phyloP scores from a whole-genome alignment of 2,329 filamentous ascomycete genomes.

The Didymella glomerata region DNA sequence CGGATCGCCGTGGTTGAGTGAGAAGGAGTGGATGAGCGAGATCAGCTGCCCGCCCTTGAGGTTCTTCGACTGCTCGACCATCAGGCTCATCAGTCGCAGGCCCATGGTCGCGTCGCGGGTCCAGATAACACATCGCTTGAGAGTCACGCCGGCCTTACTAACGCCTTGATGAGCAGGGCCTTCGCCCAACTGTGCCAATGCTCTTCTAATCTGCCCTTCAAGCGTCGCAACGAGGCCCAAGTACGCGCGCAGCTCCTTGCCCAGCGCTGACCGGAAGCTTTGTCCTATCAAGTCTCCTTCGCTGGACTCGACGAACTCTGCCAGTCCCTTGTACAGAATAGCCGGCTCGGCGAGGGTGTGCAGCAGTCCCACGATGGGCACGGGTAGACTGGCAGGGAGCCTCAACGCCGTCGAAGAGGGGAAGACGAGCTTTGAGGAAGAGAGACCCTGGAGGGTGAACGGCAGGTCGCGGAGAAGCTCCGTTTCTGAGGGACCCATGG shows the following conservation, averaged over 20 bases:
- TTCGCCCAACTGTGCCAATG: conserved; percentile 77
- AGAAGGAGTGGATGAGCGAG: conserved; percentile 90
- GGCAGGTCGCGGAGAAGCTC: conserved; percentile 74
- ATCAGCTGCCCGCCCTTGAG: conserved; percentile 92
- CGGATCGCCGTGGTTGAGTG: conserved; percentile 91
- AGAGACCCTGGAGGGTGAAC: conserved; percentile 91
- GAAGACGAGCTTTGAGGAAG: conserved; percentile 85
- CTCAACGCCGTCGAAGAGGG: conserved; percentile 72
- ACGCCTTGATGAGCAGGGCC: conserved; percentile 73
- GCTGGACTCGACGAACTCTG: conserved; percentile 80
- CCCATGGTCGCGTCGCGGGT: conserved; percentile 97
- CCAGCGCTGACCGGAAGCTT: conserved; percentile 87
- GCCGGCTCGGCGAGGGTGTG: conserved; percentile 93
- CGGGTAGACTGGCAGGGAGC: conserved; percentile 79
- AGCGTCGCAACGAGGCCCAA: conserved; percentile 88
- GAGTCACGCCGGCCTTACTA: conserved; percentile 86
- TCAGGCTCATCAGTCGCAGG: conserved; percentile 88
- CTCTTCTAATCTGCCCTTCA: conserved; percentile 88
- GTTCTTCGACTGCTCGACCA: conserved; percentile 86
- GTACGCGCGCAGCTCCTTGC: conserved; percentile 85
- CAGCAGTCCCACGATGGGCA: conserved; percentile 84
- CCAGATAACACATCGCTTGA: conserved; percentile 97
- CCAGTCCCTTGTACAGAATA: conserved; percentile 83
- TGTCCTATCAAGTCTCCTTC: conserved; percentile 89
- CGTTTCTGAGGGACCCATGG: conserved; percentile 53